Conservation (phyloP, 2,329 filamentous ascomycete species). For the Fusarium proliferatum region DNA sequence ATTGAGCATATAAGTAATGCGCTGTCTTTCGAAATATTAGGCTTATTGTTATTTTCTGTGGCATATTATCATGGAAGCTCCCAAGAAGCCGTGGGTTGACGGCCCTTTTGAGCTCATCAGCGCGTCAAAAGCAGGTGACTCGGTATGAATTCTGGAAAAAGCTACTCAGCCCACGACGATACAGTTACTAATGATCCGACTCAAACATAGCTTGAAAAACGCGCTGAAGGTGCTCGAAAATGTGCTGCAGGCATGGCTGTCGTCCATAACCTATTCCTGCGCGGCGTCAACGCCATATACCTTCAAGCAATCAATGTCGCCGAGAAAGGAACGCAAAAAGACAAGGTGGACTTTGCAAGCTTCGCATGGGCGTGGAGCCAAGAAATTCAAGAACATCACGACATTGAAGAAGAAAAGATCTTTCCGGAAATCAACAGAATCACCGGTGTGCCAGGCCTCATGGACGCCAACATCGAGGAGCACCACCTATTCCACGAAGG, state of each 20-base stretch:
- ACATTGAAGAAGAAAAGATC: slow-evolving; percentile 51
- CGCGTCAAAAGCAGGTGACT: slow-evolving; percentile 37
- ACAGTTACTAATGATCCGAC: rapidly evolving
- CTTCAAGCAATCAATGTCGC: slow-evolving; percentile 51
- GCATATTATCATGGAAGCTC: background rate
- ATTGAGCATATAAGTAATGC: background rate
- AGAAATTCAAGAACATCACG: slow-evolving; percentile 53
- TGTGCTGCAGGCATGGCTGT: slow-evolving; percentile 49
- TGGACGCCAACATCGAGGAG: slow-evolving; percentile 56
- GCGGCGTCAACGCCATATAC: slow-evolving; percentile 54
- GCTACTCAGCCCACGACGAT: no score
- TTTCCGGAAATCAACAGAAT: slow-evolving; percentile 54
- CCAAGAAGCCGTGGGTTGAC: slow-evolving; percentile 48
- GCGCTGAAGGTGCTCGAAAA: slow-evolving; percentile 32
- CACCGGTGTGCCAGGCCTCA: slow-evolving; percentile 50
- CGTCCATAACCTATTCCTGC: slow-evolving; percentile 52
- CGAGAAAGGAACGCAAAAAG: slow-evolving; percentile 41
- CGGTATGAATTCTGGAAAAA: no score
- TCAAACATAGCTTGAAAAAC: slow-evolving; percentile 23
- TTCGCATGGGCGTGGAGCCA: slow-evolving; percentile 50
- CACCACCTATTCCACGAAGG: slow-evolving; percentile 54
- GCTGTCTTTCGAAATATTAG: rapidly evolving
- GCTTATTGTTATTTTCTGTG: rapidly evolving
- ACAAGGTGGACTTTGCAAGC: slow-evolving; percentile 49
- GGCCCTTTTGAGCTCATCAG: slow-evolving; percentile 49